Evolutionary conservation across 2,329 filamentous ascomycete species (phyloP), one percentile per base, ranked within the genome.

Genomic region (Penicillium sp.): DNA sequence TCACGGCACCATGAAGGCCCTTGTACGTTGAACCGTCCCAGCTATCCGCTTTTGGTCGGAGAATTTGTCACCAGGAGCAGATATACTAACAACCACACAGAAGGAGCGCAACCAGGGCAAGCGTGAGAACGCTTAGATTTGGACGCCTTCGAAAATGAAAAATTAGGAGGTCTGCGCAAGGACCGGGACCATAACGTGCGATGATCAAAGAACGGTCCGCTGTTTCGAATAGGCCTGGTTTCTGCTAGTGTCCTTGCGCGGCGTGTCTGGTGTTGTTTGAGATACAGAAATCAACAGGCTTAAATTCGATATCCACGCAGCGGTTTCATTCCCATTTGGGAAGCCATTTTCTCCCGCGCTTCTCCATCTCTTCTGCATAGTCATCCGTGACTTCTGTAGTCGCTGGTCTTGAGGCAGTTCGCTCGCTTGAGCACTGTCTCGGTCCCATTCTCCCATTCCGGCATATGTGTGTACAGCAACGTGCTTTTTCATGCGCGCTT

Each of bases 61-160:
- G n/a, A 26, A 23, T 12, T 29, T 29, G 38, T 26, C 46, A 46
- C 34, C 26, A 28, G 15, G 36, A 34, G 33, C 29, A 39, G 45
- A 34, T 31, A 42, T 47, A 60, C 73, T 76, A 66, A 77, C 68
- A 62, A 53, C 61, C 44, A 48, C 69, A 77, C 77, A 95, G 93
- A 99, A 97, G 85, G 94, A 96, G 85, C 84, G 91, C 73, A 92
- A 89, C 84, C 92, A 96, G 81, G 93, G 91, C 79, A 95, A 94
- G 87, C 86, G 90, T 67, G 90, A 95, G 75, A 79, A 85, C 68
- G 91, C 88, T 81, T 96, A 85, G 81, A 76, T 68, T 54, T 60
- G 44, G 57, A 57, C 50, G 51, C 55, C 58, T 57, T 58, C 59
- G 53, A 57, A 62, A 66, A 67, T 58, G 68, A 63, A 66, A 66